Evolutionary conservation across 495 filamentous ascomycete genomes (phyloP).

Genomic region (Articulospora tetracladia): DNA sequence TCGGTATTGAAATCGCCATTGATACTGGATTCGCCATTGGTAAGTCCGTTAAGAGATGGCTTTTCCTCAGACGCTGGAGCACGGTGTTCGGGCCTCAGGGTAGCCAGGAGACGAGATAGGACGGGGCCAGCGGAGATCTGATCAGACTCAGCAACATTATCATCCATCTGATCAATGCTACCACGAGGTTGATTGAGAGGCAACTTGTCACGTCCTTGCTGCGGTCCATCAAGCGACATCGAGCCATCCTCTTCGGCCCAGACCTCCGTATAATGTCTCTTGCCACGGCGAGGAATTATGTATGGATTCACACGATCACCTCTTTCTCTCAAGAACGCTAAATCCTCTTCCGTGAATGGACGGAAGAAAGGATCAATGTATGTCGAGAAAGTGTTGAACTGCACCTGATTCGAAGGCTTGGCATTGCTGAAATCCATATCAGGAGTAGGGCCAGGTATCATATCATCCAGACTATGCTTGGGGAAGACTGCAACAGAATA

Average conservation of each 20-base stretch:
- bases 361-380: constrained; percentile 91
- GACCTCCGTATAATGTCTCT: constrained; percentile 77
- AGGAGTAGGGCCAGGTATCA: constrained; percentile 83
- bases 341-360: constrained; percentile 87
- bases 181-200: constrained; percentile 80
- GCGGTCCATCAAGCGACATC: constrained; percentile 60
- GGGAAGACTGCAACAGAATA: constrained; percentile 86
- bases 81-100: constrained; percentile 79
- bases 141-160: constrained; percentile 80
- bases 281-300: constrained; percentile 79
- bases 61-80: constrained; percentile 54
- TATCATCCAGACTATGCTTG: constrained; percentile 68
- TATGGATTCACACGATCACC: constrained; percentile 82
- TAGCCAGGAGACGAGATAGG: constrained; percentile 74
- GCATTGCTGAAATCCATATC: constrained; percentile 93
- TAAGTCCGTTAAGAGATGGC: constrained; percentile 48
- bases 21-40: constrained; percentile 48
- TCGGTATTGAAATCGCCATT: constrained; percentile 49
- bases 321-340: constrained; percentile 86
- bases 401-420: constrained; percentile 91
- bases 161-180: constrained; percentile 77
- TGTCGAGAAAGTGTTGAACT: constrained; percentile 79
- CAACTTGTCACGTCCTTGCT: constrained; percentile 56
- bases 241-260: constrained; percentile 92
- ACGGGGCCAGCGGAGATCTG: constrained; percentile 88